Percentiles rank a stretch among this genome's conserved stretches.
Evolutionary conservation across 2,329 filamentous ascomycete species (phyloP).

Genomic region (Aurifilum marmelostoma): DNA sequence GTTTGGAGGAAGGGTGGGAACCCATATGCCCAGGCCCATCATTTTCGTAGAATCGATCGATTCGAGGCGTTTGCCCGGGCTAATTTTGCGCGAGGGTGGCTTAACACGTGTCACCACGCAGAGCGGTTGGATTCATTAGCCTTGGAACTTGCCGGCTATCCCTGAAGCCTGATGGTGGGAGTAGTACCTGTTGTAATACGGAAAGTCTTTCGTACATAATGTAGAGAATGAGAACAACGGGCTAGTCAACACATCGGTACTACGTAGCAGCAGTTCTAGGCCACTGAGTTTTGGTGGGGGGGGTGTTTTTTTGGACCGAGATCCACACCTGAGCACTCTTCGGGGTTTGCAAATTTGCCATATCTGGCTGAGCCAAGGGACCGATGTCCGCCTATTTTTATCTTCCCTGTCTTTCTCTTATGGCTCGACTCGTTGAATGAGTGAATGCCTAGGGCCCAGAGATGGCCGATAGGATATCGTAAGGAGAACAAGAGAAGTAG

Average conservation of each 20-base stretch:
- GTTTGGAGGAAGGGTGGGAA: neutral
- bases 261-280: slow-evolving; percentile 1
- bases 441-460: neutral
- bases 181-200: neutral
- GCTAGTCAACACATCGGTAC: neutral
- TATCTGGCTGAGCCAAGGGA: neutral
- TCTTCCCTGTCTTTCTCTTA: neutral
- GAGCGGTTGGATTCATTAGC: neutral
- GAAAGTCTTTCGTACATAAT: neutral
- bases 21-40: neutral
- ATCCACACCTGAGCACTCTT: slow-evolving; percentile 3
- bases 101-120: slow-evolving; percentile 9
- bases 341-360: neutral
- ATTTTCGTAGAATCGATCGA: neutral
- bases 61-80: neutral
- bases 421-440: neutral
- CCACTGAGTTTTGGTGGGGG: too few relatives aligned
- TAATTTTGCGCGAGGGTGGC: neutral
- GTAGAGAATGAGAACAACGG: neutral
- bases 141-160: neutral
- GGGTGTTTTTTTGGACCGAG: neutral
- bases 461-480: neutral
- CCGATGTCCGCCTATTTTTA: neutral
- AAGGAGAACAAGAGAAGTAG: too few relatives aligned
- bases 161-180: neutral